Evolutionary conservation across 352 stramenopile genomes (phyloP).

Genomic region (Phytopythium aichiense): DNA sequence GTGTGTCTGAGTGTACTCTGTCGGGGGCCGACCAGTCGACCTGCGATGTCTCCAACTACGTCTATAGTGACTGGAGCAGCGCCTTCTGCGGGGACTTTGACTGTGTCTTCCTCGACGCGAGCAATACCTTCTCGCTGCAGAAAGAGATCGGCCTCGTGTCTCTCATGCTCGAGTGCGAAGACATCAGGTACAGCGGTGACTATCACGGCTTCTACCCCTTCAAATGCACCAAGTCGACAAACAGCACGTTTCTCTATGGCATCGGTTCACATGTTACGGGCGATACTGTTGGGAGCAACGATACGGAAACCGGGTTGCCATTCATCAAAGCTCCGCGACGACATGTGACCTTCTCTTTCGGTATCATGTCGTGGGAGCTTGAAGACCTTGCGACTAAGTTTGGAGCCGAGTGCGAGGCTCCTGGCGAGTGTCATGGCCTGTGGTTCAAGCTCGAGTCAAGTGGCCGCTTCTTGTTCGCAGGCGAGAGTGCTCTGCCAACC

Average conservation of each 20-base stretch:
- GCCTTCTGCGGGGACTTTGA: constrained; percentile 27
- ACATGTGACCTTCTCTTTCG: constrained; percentile 39
- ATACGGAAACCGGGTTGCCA: background rate
- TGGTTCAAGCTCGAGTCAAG: constrained; percentile 39
- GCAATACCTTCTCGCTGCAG: constrained; percentile 24
- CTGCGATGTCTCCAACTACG: constrained; percentile 14
- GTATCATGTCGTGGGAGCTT: constrained; percentile 29
- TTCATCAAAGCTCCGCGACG: constrained; percentile 31
- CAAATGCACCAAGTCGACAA: constrained; percentile 19
- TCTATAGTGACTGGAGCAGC: constrained; percentile 19
- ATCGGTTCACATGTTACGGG: constrained; percentile 43
- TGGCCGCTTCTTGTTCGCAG: constrained; percentile 38
- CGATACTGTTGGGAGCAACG: constrained; percentile 21
- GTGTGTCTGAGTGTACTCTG: constrained; percentile 12
- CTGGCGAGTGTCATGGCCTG: constrained; percentile 27
- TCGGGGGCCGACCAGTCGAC: constrained; percentile 4
- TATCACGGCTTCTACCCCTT: constrained; percentile 33
- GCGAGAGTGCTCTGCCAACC: constrained; percentile 23
- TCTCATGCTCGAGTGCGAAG: constrained; percentile 19
- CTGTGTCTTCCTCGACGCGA: constrained; percentile 29
- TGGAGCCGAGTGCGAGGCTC: constrained; percentile 24
- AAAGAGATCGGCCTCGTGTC: constrained; percentile 31
- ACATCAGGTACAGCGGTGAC: constrained; percentile 35
- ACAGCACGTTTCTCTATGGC: constrained; percentile 34
- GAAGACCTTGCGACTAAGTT: constrained; percentile 25